Conservation (phyloP, 2,329 filamentous ascomycete species). For the Penicillium brevicompactum region DNA sequence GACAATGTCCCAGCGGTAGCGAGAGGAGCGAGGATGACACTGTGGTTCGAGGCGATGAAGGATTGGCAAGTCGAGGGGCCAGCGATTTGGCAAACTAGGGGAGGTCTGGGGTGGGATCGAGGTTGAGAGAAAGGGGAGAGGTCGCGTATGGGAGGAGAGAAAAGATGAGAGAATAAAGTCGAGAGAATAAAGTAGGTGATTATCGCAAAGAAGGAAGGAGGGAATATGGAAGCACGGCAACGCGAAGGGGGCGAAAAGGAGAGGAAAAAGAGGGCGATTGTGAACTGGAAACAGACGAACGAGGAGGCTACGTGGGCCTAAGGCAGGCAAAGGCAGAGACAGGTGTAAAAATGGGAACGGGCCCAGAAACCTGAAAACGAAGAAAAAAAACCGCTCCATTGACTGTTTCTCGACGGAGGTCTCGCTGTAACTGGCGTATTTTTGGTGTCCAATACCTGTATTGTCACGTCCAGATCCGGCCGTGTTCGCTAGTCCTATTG, state of each 20-base stretch:
- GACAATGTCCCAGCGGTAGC: background rate
- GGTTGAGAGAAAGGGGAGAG: constrained; percentile 11
- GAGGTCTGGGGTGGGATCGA: background rate
- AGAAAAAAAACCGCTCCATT: background rate
- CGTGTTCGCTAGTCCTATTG: background rate
- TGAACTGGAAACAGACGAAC: constrained; percentile 23
- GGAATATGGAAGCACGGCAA: constrained; percentile 9
- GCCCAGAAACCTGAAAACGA: constrained; percentile 16
- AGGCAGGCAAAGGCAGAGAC: constrained; percentile 22
- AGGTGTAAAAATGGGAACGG: constrained; percentile 15
- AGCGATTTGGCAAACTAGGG: background rate
- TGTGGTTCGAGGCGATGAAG: background rate
- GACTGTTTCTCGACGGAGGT: background rate
- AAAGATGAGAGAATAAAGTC: constrained; percentile 9
- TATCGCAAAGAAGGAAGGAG: constrained; percentile 15
- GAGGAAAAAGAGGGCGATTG: constrained; percentile 26
- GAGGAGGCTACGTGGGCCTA: constrained; percentile 27
- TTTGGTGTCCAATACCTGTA: constrained; percentile 5
- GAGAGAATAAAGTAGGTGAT: constrained; percentile 13
- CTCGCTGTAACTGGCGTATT: background rate
- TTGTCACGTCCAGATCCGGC: constrained; percentile 5
- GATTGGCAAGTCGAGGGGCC: background rate
- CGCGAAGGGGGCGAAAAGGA: constrained; percentile 20
- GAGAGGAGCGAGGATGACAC: background rate
- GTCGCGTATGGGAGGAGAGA: constrained; percentile 4